Conservation (phyloP, 2,329 filamentous ascomycete species). For the Monosporascus ibericus region DNA sequence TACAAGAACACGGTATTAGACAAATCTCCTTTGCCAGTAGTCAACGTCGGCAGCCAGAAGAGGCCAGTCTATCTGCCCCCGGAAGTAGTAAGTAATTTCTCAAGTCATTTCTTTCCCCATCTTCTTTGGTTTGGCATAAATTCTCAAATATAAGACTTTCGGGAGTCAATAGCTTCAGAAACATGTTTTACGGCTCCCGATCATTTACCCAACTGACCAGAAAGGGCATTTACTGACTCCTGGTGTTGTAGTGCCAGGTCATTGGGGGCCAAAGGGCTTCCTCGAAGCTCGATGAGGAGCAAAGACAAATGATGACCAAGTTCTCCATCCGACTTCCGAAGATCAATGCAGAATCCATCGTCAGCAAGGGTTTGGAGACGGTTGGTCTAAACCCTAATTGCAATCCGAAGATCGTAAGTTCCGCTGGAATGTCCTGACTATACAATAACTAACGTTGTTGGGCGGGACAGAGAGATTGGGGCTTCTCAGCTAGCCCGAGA, state of each 20-base stretch:
- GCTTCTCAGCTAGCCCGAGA: neutral
- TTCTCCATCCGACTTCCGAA: slow-evolving; percentile 54
- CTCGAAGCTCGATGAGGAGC: slow-evolving; percentile 40
- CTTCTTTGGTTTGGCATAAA: no score
- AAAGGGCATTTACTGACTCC: no score
- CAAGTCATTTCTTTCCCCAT: no score
- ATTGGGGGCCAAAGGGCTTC: slow-evolving; percentile 49
- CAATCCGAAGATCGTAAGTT: neutral
- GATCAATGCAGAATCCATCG: slow-evolving; percentile 51
- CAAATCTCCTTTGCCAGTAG: slow-evolving; percentile 37
- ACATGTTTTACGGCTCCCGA: no score
- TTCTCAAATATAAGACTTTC: no score
- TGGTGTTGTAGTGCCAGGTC: slow-evolving; percentile 35
- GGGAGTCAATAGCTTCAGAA: no score
- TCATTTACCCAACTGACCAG: no score
- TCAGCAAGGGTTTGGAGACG: slow-evolving; percentile 37
- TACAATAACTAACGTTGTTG: neutral
- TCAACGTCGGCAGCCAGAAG: slow-evolving; percentile 52
- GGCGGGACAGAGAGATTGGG: neutral
- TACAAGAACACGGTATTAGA: slow-evolving; percentile 27
- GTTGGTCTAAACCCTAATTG: slow-evolving; percentile 36
- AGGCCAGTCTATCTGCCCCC: slow-evolving; percentile 53
- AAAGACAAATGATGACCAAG: slow-evolving; percentile 53
- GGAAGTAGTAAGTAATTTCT: slow-evolving; percentile 31
- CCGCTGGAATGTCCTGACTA: neutral